Base-by-base conservation (phyloP, 2,329 filamentous ascomycete genomes). In the Ophiostoma sp. region DNA sequence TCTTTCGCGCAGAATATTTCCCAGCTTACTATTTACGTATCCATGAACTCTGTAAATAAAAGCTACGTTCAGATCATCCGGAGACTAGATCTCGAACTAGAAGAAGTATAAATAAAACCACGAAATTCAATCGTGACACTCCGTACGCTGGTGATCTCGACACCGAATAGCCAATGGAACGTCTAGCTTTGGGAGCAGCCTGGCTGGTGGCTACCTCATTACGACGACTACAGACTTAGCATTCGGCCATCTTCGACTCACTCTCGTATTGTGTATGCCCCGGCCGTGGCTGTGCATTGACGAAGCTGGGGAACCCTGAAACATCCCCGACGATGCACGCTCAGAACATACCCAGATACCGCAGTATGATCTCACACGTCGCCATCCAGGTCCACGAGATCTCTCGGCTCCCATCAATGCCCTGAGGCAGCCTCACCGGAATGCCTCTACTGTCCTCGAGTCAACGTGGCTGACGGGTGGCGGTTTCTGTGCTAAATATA, bases 401-500 rank as follows among this genome's bases (percentile, higher is more conserved):
- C 49, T 27, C n/a, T 14, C 45, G 11, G 16, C 12, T 14, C 45
- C 16, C 45, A 16, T 47, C 45, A n/a, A 60, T 60, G 55, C 55
- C 27, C 27, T 27, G 14, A 38, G 55, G 27, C 27, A 12, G 55
- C 27, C 55, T 60, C 55, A 38, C 42, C 2, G 49, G 8, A 27
- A 38, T 60, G 18, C 55, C 55, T 60, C 14, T 38, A 27, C 27
- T 11, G 55, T 60, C 27, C n/a, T 52, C 18, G 49, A 55, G 49
- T 27, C n/a, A 47, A 2, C 49, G 49, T 38, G 55, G 27, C 55
- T 60, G 18, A 60, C 27, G 40, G n/a, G 60, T 63, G 60, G 60
- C 60, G 60, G 27, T 38, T 12, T 16, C 5, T 38, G 60, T 63
- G 40, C 60, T 63, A 63, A 63, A 63, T 63, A 63, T 63, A 63